Evolutionary conservation across 768 basidiomycete species (phyloP), one percentile per base, ranked within the genome.

Genomic region (Trametes cinnabarina): DNA sequence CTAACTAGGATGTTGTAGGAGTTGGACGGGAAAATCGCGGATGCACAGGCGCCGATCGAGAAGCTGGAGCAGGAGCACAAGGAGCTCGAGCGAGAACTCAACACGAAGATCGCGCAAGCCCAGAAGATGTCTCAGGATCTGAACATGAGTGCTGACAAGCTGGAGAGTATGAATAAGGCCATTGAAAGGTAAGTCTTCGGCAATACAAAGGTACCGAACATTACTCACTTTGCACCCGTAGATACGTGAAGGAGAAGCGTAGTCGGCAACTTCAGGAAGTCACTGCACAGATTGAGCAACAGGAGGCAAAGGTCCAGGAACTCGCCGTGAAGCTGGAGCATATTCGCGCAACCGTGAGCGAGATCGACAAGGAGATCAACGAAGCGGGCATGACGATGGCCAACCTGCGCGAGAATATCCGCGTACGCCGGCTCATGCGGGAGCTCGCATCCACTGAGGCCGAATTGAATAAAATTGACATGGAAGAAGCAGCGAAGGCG

Each of bases 401-500:
- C 23, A 90, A 87, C 70, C 71, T 92, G 52, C 83, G 88, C 60
- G 90, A 94, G 69, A 99, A 98, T 70, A 75, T 93, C 43, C 84
- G 90, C 4, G 83, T 92, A 52, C 79, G 92, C 56, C 81, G 82
- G 66, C 76, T 92, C 22, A 77, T 79, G 54, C 76, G 78, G 44
- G 84, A 92, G 52, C 88, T 97, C 26, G 76, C 75, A 26, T 76
- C 77, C 1, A 84, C 86, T 7, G 83, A 91, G 67, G 77, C 75
- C 11, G 80, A 94, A 71, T 88, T 97, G 53, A 85, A 86, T 44
- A 74, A 77, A 6, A 79, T 83, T 57, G 91, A 98, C 71, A 82
- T 98, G 74, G 93, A 95, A 63, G 86, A 84, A 60, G 92, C 93
- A 19, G 88, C 87, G 19, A 90, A 84, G 68, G 90, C 92, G 20